phyloP scores from a whole-genome alignment of 805 yeast species.

The Candida quercuum region DNA sequence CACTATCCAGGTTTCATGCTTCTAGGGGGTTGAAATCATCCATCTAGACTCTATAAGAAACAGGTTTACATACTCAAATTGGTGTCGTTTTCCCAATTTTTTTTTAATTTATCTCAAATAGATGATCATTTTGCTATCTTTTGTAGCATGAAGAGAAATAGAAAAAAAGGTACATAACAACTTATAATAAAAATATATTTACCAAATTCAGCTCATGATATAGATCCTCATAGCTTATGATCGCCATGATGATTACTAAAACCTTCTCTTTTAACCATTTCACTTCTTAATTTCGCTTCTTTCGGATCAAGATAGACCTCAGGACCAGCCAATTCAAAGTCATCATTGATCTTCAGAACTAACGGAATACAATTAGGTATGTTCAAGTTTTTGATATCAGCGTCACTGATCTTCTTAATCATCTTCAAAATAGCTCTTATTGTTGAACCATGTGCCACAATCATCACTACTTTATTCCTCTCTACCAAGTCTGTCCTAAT shows the following conservation, averaged over 20 bases:
- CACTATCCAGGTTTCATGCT: too few relatives aligned
- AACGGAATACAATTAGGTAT: slow-evolving; percentile 84
- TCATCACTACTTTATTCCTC: slow-evolving; percentile 49
- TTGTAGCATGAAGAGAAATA: too few relatives aligned
- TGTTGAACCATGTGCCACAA: slow-evolving; percentile 81
- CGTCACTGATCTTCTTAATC: slow-evolving; percentile 59
- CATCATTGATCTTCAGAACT: slow-evolving; percentile 55
- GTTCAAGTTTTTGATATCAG: slow-evolving; percentile 65
- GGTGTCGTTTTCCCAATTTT: too few relatives aligned
- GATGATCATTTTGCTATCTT: too few relatives aligned
- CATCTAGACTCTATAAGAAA: too few relatives aligned
- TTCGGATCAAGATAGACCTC: slow-evolving; percentile 77
- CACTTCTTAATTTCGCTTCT: slow-evolving; percentile 73
- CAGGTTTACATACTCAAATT: too few relatives aligned
- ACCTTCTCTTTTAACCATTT: slow-evolving; percentile 76
- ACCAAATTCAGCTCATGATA: too few relatives aligned
- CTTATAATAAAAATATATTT: slow-evolving; percentile 1
- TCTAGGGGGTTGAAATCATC: too few relatives aligned
- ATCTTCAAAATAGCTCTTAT: slow-evolving; percentile 71
- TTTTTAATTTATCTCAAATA: too few relatives aligned
- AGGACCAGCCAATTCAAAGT: slow-evolving; percentile 42
- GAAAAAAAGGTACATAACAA: too few relatives aligned
- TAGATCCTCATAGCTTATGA: not conserved
- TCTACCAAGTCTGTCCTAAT: slow-evolving; percentile 41
- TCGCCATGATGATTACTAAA: slow-evolving; percentile 15